Evolutionary conservation across 2,329 filamentous ascomycete species (phyloP).

Genomic region (Aotearoamyces nothofagi): DNA sequence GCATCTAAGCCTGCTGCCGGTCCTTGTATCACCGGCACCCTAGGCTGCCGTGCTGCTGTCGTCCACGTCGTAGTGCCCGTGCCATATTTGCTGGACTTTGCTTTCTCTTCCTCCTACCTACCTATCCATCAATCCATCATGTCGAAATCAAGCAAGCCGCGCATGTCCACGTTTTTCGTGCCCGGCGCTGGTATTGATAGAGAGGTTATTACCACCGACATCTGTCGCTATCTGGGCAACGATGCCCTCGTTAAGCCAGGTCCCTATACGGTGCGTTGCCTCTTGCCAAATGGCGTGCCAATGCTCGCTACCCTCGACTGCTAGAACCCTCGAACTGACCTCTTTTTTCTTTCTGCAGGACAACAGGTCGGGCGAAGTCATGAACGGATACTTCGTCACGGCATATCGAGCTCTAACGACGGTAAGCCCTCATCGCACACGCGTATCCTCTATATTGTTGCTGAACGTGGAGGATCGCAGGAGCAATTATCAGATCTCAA

Average conservation of each 20-base stretch:
- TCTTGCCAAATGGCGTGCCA: constrained; percentile 9
- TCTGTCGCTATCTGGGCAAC: constrained; percentile 71
- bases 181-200: constrained; percentile 68
- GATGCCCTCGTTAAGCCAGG: constrained; percentile 67
- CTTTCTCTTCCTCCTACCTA: constrained; percentile 8
- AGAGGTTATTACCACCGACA: constrained; percentile 73
- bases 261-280: constrained; percentile 54
- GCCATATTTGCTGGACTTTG: constrained; percentile 13
- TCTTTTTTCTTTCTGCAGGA: constrained; percentile 24
- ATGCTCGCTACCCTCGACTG: too few species aligned
- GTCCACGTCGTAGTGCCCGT: constrained; percentile 6
- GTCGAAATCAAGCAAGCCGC: constrained; percentile 19
- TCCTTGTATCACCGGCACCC: constrained; percentile 6
- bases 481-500: constrained; percentile 32
- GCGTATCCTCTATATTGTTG: constrained; percentile 1
- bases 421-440: constrained; percentile 31
- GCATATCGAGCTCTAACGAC: constrained; percentile 67
- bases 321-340: constrained; percentile 19
- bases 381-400: constrained; percentile 62
- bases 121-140: constrained; percentile 8
- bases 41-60: constrained; percentile 17
- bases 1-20: too few species aligned
- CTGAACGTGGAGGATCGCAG: constrained; percentile 9
- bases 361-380: constrained; percentile 39
- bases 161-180: constrained; percentile 48